Percentiles rank a stretch among this genome's conserved stretches.
Conservation (phyloP, 371 early-diverging fungal genomes). For the Parasitella parasitica region DNA sequence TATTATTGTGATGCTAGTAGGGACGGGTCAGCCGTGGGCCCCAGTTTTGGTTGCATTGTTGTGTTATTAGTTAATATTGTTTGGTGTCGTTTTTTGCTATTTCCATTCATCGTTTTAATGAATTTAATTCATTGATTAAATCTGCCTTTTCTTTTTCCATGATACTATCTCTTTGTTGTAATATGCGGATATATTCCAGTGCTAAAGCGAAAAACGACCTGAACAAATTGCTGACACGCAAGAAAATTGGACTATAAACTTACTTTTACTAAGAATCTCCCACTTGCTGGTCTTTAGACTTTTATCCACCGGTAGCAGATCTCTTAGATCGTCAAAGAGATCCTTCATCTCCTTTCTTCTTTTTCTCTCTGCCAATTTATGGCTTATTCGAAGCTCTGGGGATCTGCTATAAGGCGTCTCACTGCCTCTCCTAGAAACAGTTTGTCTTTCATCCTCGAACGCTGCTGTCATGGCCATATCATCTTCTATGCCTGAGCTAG, state of each 20-base stretch:
- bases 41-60: background rate
- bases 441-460: background rate
- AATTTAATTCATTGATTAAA: conserved; percentile 17
- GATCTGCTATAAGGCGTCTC: conserved; percentile 58
- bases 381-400: conserved; percentile 61
- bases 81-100: background rate
- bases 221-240: background rate
- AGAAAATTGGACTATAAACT: background rate
- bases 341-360: conserved; percentile 81
- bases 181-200: conserved; percentile 19
- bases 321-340: conserved; percentile 74
- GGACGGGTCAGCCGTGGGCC: no score
- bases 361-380: conserved; percentile 79
- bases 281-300: conserved; percentile 74
- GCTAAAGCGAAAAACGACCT: conserved; percentile 1
- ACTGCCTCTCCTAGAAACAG: background rate
- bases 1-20: no score
- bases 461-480: background rate
- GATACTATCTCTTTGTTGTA: conserved; percentile 17
- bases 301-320: conserved; percentile 64
- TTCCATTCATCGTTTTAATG: conserved; percentile 6
- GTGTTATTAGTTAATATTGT: background rate
- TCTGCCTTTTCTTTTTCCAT: conserved; percentile 23
- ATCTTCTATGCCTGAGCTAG: background rate
- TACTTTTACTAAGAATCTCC: conserved; percentile 77